Evolutionary conservation across 257 asterid genomes (phyloP), one percentile per base, ranked within the genome.

Genomic region (Fraxinus pennsylvanica): DNA sequence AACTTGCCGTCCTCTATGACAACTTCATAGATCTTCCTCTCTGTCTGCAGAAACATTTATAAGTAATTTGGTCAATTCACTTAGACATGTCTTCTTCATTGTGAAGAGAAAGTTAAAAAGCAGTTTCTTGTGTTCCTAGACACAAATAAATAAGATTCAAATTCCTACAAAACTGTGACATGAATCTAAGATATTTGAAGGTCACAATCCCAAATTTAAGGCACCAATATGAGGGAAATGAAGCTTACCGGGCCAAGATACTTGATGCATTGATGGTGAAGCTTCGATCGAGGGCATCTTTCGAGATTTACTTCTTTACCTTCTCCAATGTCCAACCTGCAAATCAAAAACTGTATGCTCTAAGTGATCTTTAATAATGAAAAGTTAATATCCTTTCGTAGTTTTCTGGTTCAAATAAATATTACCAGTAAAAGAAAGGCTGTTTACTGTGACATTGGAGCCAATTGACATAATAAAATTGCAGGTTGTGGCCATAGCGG

Each of bases 401-500:
- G 36, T 71, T 50, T 21, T 45, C 57, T 65, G 29, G 9, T 12
- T 35, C 19, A 17, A 54, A 54, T 47, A 74, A 50, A 83, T 5
- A 88, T 81, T 86, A 91, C 97, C 98, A 93, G 84, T 89, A 93
- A 84, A 93, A 93, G 82, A 93, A 93, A 29, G 98, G 97, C 71
- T 90, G 92, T 80, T 73, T 86, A 63, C 96, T 90, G 79, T 90
- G 89, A 70, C 91, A 86, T 19, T 87, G 90, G 80, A 91, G 91
- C 98, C 98, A 93, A 35, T 81, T 86, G 59, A 73, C 83, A 39
- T 90, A 93, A 79, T 90, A 93, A 70, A 89, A 89, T 13, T 91
- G 98, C 77, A 91, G 87, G 82, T 93, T 93, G 88, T 93, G 97
- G n/a, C 97, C 98, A 59, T 90, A 91, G 6, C 97, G 90, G 76